Base-by-base conservation (phyloP, 306 rosid species). In the Citrullus amarus region DNA sequence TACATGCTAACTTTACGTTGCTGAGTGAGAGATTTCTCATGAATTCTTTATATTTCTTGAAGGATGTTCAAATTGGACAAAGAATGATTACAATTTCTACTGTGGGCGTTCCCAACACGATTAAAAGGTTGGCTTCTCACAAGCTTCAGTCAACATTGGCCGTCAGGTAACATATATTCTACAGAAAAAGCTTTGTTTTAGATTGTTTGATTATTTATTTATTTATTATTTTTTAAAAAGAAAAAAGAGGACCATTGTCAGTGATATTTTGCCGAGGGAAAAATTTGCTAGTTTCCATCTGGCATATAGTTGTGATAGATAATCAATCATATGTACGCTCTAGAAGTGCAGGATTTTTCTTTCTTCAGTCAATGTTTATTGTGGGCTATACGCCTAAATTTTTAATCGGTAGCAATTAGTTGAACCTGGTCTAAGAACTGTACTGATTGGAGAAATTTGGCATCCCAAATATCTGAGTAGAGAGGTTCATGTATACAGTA, bases 91-190 rank as follows among this genome's bases (percentile, higher is more conserved):
- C 98, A 79, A 91, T 95, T 68, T 92, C 97, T 76, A 95, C 98
- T 4, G 98, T 95, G 78, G 98, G 98, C 7, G 98, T 92, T 85
- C 98, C 98, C 62, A 95, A 95, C 86, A 92, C 98, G 51, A 89
- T 95, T 69, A 89, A 83, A 85, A 92, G 62, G 91, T 83, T 95
- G 83, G 98, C 98, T 80, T 83, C 98, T 79, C 93, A 91, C 88
- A 95, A 92, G 82, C 97, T 95, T 86, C 98, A 95, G 79, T 95
- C 98, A 55, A 92, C 98, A 50, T 82, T 95, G 90, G 98, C 98
- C 16, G 93, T 95, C 88, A 95, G 98, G 98, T 95, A 85, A 76
- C 32, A 67, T 17, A 56, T 79, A 48, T 58, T 50, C 63, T 6
- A 32, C 81, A 65, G 32, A 36, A 76, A 72, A 57, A 36, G 63